Evolutionary conservation across 192 early-diverging fungal genomes (phyloP), one percentile per base, ranked within the genome.

Genomic region (Geranomyces michiganensis): DNA sequence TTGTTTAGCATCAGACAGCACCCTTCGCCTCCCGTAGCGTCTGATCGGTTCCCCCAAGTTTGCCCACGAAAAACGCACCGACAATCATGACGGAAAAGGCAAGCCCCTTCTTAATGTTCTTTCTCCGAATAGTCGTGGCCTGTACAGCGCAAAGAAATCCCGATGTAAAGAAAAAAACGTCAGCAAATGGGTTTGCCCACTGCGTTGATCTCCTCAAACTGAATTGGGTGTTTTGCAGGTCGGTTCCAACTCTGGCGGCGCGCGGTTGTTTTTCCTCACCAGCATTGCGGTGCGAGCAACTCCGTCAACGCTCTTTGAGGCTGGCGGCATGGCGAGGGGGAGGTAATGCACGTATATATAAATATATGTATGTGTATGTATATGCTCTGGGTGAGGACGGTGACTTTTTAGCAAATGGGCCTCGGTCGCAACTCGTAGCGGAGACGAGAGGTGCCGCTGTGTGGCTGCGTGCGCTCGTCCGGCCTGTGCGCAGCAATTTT

Each of bases 31-130:
- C n/a, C n/a, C n/a, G n/a, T n/a, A n/a, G n/a, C n/a, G n/a, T n/a
- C n/a, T n/a, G n/a, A n/a, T n/a, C n/a, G n/a, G n/a, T n/a, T n/a
- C n/a, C n/a, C n/a, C n/a, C n/a, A n/a, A n/a, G n/a, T n/a, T n/a
- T n/a, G n/a, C n/a, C n/a, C n/a, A n/a, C n/a, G n/a, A 60, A 19
- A 19, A 31, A 79, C 83, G n/a, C 33, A 82, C 84, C 84, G 41
- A 87, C 87, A 49, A 82, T 72, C 86, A 89, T 88, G 64, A 89
- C 60, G 26, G 87, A 85, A 74, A 88, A 89, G 73, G 91, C 90
- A 70, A 99, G 90, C 62, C 95, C 96, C 82, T 96, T 96, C 79
- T 95, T 97, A 69, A 91, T 90, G 70, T 93, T 95, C 86, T 97
- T 97, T 85, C 94, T 85, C 56, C 94, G 79, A 29, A 81, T 72